Base-by-base conservation (phyloP, 2,329 filamentous ascomycete species). In the Mycogone perniciosa region DNA sequence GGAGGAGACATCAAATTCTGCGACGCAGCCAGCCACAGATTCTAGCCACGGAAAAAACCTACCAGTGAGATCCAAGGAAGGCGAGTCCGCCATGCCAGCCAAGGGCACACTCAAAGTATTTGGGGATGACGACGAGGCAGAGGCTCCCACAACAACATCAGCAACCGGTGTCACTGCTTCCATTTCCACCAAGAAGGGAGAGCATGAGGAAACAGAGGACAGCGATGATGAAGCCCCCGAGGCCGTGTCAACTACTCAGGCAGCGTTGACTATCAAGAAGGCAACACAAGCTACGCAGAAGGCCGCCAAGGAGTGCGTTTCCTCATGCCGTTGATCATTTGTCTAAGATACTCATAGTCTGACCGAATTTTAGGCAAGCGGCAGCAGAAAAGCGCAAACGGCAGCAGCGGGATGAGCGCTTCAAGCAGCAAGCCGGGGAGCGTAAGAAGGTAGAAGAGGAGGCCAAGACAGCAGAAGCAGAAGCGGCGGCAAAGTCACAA, bases 171-270 rank as follows among this genome's bases (percentile, higher is more conserved):
- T 37, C 7, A 11, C 39, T 31, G 35, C 11, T 26, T 13, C 43
- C 33, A n/a, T 29, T 4, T 20, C 42, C 33, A 13, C 57, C 4
- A 34, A 46, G 2, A 54, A 61, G 11, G 59, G 63, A 4, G 66
- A 69, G 3, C 67, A 68, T 1, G 68, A 71, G 4, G 65, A 69
- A 6, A 69, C 68, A 1, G 71, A 72, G 4, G 69, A 70, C 8
- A 74, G 73, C 39, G 76, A 79, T 40, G 77, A 81, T 47, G 78
- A 76, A 44, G 78, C 78, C 0, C 79, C 79, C 7, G 80, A 82
- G 63, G 79, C 76, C 3, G 72, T 82, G n/a, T 81, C 79, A 0
- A 77, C 77, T 1, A 63, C 67, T 9, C 70, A 70, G 44, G 76
- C 73, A 3, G 77, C 76, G 1, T 70, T 67, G 10, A 67, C 75